Conservation (phyloP, 1,284 basidiomycete species). For the Boletus smithii region DNA sequence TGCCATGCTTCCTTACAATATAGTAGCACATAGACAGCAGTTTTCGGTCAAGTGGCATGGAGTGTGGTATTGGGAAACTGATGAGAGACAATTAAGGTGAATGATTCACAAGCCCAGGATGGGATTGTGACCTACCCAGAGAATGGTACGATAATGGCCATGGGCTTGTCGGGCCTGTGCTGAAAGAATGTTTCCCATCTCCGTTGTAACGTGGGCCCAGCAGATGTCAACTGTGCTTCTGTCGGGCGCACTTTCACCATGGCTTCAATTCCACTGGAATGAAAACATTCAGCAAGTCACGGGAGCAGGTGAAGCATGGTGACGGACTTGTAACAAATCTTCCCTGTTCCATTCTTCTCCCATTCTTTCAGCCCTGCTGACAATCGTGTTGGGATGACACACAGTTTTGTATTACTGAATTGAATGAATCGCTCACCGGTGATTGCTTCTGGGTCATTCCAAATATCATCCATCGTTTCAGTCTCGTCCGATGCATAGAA, state of each 20-base stretch:
- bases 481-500: constrained; percentile 41
- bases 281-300: background rate
- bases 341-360: constrained; percentile 18
- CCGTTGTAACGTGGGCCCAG: constrained; percentile 36
- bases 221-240: constrained; percentile 34
- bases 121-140: constrained; percentile 13
- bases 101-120: background rate
- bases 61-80: constrained; percentile 7
- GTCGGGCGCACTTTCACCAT: constrained; percentile 41
- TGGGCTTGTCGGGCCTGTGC: constrained; percentile 22
- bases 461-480: constrained; percentile 45
- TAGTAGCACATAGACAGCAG: constrained; percentile 8
- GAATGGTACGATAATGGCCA: constrained; percentile 15
- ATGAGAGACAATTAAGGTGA: background rate
- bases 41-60: constrained; percentile 5
- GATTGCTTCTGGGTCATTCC: constrained; percentile 33
- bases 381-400: background rate
- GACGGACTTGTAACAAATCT: constrained; percentile 40
- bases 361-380: constrained; percentile 45
- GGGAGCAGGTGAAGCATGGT: background rate
- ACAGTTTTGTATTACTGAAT: background rate
- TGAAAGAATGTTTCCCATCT: constrained; percentile 41
- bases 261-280: constrained; percentile 36
- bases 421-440: constrained; percentile 28
- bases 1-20: constrained; percentile 10